Base-by-base conservation (phyloP, 257 asterid genomes). In the Petunia axillaris region DNA sequence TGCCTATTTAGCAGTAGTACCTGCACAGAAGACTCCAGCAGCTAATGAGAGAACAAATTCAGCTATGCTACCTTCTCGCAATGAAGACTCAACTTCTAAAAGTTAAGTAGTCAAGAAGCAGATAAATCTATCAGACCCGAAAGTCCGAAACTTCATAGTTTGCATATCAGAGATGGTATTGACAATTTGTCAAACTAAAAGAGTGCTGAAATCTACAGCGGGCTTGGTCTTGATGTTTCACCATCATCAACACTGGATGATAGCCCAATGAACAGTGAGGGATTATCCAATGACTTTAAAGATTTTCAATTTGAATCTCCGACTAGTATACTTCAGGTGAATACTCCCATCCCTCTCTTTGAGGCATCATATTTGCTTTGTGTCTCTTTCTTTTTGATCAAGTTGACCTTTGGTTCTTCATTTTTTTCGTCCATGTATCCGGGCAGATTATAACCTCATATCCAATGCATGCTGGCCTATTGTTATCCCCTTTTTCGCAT, bases 371-470 rank as follows among this genome's bases (percentile, higher is more conserved):
- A 75, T 62, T 62, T 64, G 15, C 25, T 80, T 83, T 68, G 39
- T 46, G 39, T 53, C 50, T 64, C 67, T 74, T 55, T 36, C 53
- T 25, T 25, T 75, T 9, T 54, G 39, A 36, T 44, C 82, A 37
- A 35, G 79, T 55, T 80, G 59, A 82, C 77, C 76, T 50, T 44
- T 40, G 62, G 7, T 64, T 37, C 65, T 71, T 48, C 38, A 74
- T 38, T 25, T 25, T 25, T 79, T 79, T 79, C 57, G 4, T 58
- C 78, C 50, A 43, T 80, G 62, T 85, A 39, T 79, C 84, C 82
- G 75, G 84, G 80, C 97, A 96, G 99, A 87, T 89, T 64, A 92
- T 96, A 97, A 92, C 97, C 84, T 89, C 97, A 57, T 86, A 79
- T 83, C 85, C 92, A n/a, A 40, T 82, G 13, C 78, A 80, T 16